Evolutionary conservation across 352 stramenopile species (phyloP).

Genomic region (Globisporangium iwayamae): DNA sequence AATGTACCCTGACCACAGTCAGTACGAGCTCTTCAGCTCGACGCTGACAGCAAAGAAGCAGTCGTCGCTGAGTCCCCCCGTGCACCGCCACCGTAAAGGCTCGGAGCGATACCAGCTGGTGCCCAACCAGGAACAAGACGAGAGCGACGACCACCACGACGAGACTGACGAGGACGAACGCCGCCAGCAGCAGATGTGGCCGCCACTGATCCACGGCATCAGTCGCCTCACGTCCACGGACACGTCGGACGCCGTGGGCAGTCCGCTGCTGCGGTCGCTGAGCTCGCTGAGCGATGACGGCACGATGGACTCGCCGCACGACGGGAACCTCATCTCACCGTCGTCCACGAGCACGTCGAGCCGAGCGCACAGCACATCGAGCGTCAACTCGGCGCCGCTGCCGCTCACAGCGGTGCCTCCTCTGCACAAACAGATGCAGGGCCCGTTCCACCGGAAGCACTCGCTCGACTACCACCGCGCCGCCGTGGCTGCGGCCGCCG

Average conservation of each 20-base stretch:
- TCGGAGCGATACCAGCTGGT: conserved; percentile 2
- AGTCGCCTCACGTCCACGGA: conserved; percentile 18
- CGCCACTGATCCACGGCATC: conserved; percentile 7
- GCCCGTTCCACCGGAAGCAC: conserved; percentile 34
- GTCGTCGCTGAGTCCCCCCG: conserved; percentile 2
- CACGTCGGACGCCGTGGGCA: conserved; percentile 21
- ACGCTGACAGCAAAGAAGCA: background rate
- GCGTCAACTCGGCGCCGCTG: conserved; percentile 31
- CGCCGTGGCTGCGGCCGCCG: conserved; percentile 15
- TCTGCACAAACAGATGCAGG: conserved; percentile 21
- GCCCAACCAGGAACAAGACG: background rate
- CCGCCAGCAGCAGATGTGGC: conserved; percentile 8
- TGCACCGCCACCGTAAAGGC: background rate
- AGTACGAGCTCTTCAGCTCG: conserved; percentile 8
- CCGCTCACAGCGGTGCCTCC: conserved; percentile 9
- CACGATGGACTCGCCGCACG: conserved; percentile 34
- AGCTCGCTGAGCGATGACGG: conserved; percentile 38
- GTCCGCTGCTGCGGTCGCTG: conserved; percentile 37
- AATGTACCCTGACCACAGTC: background rate
- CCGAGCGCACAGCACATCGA: conserved; percentile 25
- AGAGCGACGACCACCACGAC: conserved; percentile 5
- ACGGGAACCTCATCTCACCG: conserved; percentile 53
- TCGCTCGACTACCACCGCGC: conserved; percentile 32
- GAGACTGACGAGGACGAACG: conserved; percentile 1
- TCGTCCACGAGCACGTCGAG: conserved; percentile 56